Base-by-base conservation (phyloP, 2,329 filamentous ascomycete genomes). In the Aspergillus novofumigatus region DNA sequence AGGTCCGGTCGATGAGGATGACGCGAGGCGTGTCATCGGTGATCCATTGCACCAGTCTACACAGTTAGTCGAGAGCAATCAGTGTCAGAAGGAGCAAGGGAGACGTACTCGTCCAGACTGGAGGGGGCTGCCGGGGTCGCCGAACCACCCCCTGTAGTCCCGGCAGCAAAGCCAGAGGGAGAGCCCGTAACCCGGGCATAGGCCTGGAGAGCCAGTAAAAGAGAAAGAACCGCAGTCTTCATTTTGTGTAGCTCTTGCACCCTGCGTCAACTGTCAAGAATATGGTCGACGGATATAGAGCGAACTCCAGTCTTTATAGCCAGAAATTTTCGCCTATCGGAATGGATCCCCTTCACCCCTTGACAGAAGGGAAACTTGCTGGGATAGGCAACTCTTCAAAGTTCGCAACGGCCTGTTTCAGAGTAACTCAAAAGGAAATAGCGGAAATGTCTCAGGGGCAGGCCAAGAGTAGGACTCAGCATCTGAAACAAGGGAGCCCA, bases 61-160 rank as follows among this genome's bases (percentile, higher is more conserved):
- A 28, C 14, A 17, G 14, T 38, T 17, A 28, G 8, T 9, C 25
- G 23, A 14, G 21, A 32, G 48, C 4, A 26, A 49, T 26, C 11
- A 17, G 21, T 17, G 28, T 9, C 7, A 28, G 11, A 20, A n/a
- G 11, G 47, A 10, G 21, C 2, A 20, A n/a, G 11, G 47, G 5
- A 9, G 4, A n/a, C 52, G 20, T 59, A 62, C 60, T 60, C 49
- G 1, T 56, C 38, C 3, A 62, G 45, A 45, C 60, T 62, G 8
- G 54, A 56, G 0, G 60, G 60, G 2, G 60, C 47, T 35, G 48
- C 45, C 6, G 60, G 52, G 14, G 26, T 45, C 3, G 60, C 56
- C 14, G 49, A 25, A 7, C 60, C 60, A 42, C 60, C 60, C 10
- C 60, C 60, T 8, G 60, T 62, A 26, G 58, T 60, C 4, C 56